Evolutionary conservation across 1,284 basidiomycete genomes (phyloP), one percentile per base, ranked within the genome.

Genomic region (Ceratobasidium papillatum): DNA sequence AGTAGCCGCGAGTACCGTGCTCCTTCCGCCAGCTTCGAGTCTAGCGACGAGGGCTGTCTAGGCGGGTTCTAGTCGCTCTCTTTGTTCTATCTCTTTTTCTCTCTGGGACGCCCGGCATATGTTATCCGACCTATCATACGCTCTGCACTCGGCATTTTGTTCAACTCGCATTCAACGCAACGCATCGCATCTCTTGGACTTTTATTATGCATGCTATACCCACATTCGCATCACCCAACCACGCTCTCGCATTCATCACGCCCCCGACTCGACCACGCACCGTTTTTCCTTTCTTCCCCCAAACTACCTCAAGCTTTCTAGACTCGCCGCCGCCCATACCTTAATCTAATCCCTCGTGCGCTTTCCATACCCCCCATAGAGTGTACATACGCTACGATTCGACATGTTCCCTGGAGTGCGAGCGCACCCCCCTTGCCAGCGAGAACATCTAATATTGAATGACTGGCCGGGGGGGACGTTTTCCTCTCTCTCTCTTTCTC

Each of bases 1-100:
- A 34, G 25, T 22, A 65, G 47, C 30, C 63, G 43, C 47, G 47
- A 65, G 47, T 43, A 47, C 45, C 41, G 63, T 45, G 3, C 45
- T 25, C 19, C 36, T 14, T 65, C 32, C 25, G 32, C 11, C 9
- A 22, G 43, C 19, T 68, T 68, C 34, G 47, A 32, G 19, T 52
- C 63, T 8, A 49, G 47, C 65, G 65, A 68, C 65, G 65, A 68
- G 65, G 65, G 65, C 51, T 68, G 65, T 41, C 65, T 68, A 34
- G 65, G 65, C 49, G 65, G 65, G 22, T 68, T 68, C 51, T 68
- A 43, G 45, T 19, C 45, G 19, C 30, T 38, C 19, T 9, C 11
- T 38, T 5, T 7, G 9, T 30, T 5, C 56, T 34, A 3, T 56
- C 17, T 56, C 11, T 51, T 30, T 56, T 56, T 59, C n/a, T 36